These are phyloP conservation scores for Didymella glomerata DNA, from an alignment of 2,329 filamentous ascomycete species.

Conservation along the genomic window DNA sequence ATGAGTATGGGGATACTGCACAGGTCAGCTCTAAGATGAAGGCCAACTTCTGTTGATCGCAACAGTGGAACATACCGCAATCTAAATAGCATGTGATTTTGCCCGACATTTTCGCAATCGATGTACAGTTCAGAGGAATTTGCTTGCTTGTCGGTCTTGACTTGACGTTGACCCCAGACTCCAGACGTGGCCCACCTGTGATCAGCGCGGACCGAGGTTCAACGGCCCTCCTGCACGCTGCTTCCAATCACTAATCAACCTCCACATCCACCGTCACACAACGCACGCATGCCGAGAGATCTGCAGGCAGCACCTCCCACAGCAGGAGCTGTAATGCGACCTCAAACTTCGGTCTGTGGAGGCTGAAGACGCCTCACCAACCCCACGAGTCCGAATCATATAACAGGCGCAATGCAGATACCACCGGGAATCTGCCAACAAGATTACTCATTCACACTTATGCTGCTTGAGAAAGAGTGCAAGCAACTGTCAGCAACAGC, in stretches of 20 bases:
- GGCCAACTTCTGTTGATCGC: neutral
- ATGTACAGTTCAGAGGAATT: neutral
- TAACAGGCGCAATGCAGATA: neutral
- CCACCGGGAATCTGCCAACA: slow-evolving; percentile 2
- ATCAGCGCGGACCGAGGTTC: slow-evolving; percentile 16
- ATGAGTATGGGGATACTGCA: slow-evolving; percentile 69
- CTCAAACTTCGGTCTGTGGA: neutral
- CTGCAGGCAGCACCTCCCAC: neutral
- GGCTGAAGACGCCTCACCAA: neutral
- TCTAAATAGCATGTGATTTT: slow-evolving; percentile 74
- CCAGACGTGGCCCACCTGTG: neutral
- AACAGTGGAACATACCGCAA: slow-evolving; percentile 61
- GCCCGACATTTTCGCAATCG: slow-evolving; percentile 60
- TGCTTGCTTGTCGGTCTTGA: neutral
- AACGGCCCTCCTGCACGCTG: slow-evolving; percentile 6
- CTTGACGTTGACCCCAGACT: neutral
- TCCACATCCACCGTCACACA: slow-evolving; percentile 12
- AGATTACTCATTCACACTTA: slow-evolving; percentile 1
- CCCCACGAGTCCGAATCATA: neutral
- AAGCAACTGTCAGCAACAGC: neutral
- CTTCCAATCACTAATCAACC: slow-evolving; percentile 20
- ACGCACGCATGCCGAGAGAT: neutral
- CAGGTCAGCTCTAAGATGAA: slow-evolving; percentile 19
- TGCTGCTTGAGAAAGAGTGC: slow-evolving; percentile 5
- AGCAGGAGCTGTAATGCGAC: slow-evolving; percentile 3